phyloP scores from a whole-genome alignment of 208 protist species.

The Leishmania turanica region DNA sequence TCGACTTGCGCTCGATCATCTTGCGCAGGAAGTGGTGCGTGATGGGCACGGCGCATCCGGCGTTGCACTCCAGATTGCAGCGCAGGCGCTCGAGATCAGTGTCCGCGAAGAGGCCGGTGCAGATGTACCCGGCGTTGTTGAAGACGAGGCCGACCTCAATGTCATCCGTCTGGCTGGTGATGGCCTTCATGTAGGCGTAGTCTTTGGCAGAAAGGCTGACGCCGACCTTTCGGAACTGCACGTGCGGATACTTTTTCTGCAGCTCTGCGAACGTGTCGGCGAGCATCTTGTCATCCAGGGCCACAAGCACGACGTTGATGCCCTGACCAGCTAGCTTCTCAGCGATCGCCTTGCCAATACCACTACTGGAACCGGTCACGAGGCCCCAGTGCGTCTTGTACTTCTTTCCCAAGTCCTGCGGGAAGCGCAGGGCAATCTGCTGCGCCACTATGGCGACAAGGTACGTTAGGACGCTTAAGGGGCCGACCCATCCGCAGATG shows the following conservation, averaged over 20 bases:
- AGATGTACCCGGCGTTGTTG: slow-evolving; percentile 96
- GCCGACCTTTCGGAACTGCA: slow-evolving; percentile 87
- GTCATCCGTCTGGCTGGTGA: slow-evolving; percentile 72
- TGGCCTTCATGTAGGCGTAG: slow-evolving; percentile 73
- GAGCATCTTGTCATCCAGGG: slow-evolving; percentile 89
- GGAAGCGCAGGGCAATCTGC: slow-evolving; percentile 60
- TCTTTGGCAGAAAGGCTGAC: slow-evolving; percentile 85
- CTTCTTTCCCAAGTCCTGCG: slow-evolving; percentile 78
- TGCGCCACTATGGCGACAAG: slow-evolving; percentile 49
- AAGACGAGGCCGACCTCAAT: slow-evolving; percentile 82
- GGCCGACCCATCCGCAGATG: slow-evolving; percentile 66
- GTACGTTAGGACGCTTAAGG: slow-evolving; percentile 83
- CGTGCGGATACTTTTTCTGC: slow-evolving; percentile 60
- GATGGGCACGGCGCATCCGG: slow-evolving; percentile 82
- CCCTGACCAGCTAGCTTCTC: slow-evolving; percentile 92
- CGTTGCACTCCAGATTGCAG: slow-evolving; percentile 92
- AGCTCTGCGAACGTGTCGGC: slow-evolving; percentile 77
- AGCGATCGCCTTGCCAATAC: slow-evolving; percentile 94
- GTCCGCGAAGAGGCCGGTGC: slow-evolving; percentile 91
- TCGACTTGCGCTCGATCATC: slow-evolving; percentile 79
- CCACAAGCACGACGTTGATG: slow-evolving; percentile 93
- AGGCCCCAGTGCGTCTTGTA: slow-evolving; percentile 88
- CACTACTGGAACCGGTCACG: slow-evolving; percentile 95
- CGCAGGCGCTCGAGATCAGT: slow-evolving; percentile 78
- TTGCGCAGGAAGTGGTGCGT: slow-evolving; percentile 89